Evolutionary conservation across 1,284 basidiomycete genomes (phyloP), one percentile per base, ranked within the genome.

Genomic region (Papiliotrema flavescens): DNA sequence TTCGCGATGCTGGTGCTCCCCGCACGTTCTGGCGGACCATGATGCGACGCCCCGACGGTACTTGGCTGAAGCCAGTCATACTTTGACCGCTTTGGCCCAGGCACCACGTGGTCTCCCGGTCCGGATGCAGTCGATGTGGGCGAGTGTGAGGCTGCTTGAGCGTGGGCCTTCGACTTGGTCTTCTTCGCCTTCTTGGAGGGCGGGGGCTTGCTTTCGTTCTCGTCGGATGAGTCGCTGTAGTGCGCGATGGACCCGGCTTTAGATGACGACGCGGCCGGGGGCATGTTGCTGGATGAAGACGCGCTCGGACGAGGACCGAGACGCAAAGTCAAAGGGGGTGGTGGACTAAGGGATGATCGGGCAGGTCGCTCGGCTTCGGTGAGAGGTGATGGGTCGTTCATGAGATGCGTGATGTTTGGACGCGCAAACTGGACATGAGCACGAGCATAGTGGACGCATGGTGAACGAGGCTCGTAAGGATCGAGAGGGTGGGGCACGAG

Each of bases 31-130:
- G 66, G 66, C 4, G 72, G 72, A 44, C 73, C 71, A 46, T 61
- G 63, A 58, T 75, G 73, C 6, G 62, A 65, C 20, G 73, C 73
- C 13, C 61, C 62, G 6, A 65, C 71, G 1, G 59, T 51, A n/a
- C 58, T 61, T 13, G 70, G 71, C 40, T 61, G 56, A 1, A 75
- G 51, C 73, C 73, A 75, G 53, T 73, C 64, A 50, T 75, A 75
- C n/a, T 58, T 75, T 73, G 41, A 62, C 49, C 49, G 62, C 63
- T 37, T 44, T 51, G 0, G 62, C 59, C 1, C 59, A 59, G 20
- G 59, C 41, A 2, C 44, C 43, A 14, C 11, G 17, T 23, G 15
- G 17, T 23, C 14, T 20, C 24, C n/a, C 32, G 34, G 28, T n/a
- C 37, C 35, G 20, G 40, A 22, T 19, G 20, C 32, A 23, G 32